Evolutionary conservation across 768 basidiomycete species (phyloP).

Genomic region (Rickenella mellea): DNA sequence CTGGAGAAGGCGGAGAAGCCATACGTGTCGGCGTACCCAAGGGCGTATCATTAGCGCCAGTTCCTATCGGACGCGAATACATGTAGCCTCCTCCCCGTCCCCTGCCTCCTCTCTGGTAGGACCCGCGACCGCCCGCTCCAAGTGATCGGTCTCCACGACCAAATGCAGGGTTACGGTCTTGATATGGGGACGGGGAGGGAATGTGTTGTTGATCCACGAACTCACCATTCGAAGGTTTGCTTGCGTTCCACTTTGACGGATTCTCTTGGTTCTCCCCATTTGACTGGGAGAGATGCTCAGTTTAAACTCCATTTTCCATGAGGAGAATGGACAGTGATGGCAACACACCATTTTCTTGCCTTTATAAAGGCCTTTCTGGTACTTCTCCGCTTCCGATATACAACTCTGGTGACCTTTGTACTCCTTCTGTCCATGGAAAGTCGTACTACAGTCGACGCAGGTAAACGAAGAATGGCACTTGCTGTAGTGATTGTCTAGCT

Average conservation of each 20-base stretch:
- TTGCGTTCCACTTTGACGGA: conserved; percentile 3
- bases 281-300: background rate
- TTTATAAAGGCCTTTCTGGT: conserved; percentile 80
- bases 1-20: conserved; percentile 29
- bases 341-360: conserved; percentile 51
- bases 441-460: conserved; percentile 83
- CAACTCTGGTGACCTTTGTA: conserved; percentile 81
- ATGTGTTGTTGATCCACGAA: conserved; percentile 4
- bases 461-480: conserved; percentile 63
- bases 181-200: conserved; percentile 7
- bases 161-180: no score
- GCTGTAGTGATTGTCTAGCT: conserved; percentile 67
- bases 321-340: background rate
- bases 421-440: conserved; percentile 65
- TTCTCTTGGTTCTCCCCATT: background rate
- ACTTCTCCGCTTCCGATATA: conserved; percentile 88
- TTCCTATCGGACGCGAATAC: conserved; percentile 20
- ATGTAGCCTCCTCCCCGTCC: conserved; percentile 23
- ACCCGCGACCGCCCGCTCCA: conserved; percentile 14
- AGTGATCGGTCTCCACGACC: no score
- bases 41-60: conserved; percentile 67
- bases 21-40: conserved; percentile 53
- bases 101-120: conserved; percentile 17
- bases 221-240: conserved; percentile 11
- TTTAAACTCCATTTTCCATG: conserved; percentile 15